Evolutionary conservation across 2,329 filamentous ascomycete genomes (phyloP).

Genomic region (Lomentospora prolificans): DNA sequence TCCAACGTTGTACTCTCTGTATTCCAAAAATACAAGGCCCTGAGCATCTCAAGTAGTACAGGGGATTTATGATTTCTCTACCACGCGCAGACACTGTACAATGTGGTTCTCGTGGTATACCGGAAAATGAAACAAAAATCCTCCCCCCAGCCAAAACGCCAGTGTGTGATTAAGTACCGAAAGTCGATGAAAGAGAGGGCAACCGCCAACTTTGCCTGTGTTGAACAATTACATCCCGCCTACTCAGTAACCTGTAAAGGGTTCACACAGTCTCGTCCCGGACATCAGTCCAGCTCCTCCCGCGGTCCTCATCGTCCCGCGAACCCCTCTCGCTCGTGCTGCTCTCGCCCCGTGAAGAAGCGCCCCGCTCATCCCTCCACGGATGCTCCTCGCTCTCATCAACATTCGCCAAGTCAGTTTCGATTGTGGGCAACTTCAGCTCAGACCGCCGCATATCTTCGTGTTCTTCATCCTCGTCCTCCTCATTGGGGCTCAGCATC

Average conservation of each 20-base stretch:
- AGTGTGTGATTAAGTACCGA: not conserved
- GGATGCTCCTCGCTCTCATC: slow-evolving; percentile 15
- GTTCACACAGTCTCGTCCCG: slow-evolving; percentile 9
- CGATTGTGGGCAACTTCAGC: slow-evolving; percentile 25
- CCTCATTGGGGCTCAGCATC: not conserved
- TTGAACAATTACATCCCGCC: not conserved
- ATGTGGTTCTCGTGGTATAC: not conserved
- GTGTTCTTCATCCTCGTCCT: slow-evolving; percentile 10
- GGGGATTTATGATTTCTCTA: not conserved
- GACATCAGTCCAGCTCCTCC: slow-evolving; percentile 9
- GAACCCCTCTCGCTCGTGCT: not conserved
- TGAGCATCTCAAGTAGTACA: not conserved
- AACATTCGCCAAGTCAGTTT: slow-evolving; percentile 28
- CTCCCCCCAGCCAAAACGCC: not conserved
- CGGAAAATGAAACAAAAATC: not conserved
- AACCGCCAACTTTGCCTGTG: not conserved
- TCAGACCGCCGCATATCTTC: not conserved
- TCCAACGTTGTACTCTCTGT: not conserved
- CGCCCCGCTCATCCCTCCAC: slow-evolving; percentile 17
- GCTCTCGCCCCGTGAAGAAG: slow-evolving; percentile 4
- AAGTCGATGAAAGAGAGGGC: not conserved
- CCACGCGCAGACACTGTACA: not conserved
- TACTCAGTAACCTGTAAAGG: not conserved
- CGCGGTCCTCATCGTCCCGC: slow-evolving; percentile 10
- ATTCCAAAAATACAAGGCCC: not conserved